A percentile compares a stretch with the other conserved stretches of the same genome.
Evolutionary conservation across 345 rosid species (phyloP).

Genomic region (Eucalyptus microcorys): DNA sequence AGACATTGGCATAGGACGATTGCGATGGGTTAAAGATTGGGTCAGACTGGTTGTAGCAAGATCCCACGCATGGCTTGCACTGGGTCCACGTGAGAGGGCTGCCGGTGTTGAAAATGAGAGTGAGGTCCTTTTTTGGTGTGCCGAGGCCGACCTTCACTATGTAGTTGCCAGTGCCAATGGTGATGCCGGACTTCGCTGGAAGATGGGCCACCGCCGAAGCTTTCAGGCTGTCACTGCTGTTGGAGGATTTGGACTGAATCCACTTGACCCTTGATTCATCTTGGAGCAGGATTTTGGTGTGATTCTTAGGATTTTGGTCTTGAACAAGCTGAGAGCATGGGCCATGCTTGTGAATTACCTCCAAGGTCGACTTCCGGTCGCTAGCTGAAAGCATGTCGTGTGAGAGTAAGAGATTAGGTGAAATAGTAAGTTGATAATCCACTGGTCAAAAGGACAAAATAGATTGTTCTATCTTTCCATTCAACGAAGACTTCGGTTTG

Average conservation of each 20-base stretch:
- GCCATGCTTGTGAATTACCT: neutral
- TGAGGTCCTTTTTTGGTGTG: neutral
- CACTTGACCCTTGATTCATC: neutral
- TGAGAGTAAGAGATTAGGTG: neutral
- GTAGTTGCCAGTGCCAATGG: neutral
- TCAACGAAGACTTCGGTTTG: neutral
- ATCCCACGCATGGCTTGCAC: conserved; percentile 3
- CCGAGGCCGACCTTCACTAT: conserved; percentile 2
- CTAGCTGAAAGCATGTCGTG: neutral
- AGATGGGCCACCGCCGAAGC: neutral
- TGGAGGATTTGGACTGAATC: neutral
- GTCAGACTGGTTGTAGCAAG: conserved; percentile 2
- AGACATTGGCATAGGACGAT: conserved; percentile 1
- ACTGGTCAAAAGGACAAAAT: neutral
- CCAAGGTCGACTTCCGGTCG: neutral
- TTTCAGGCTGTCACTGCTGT: neutral
- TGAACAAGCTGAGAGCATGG: neutral
- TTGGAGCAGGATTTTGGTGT: neutral
- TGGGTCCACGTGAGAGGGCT: conserved; percentile 21
- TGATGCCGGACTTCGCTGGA: neutral
- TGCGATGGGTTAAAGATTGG: conserved; percentile 2
- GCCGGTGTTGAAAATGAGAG: conserved; percentile 8
- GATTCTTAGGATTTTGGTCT: neutral
- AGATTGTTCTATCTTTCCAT: neutral
- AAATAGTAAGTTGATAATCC: neutral